phyloP scores from a whole-genome alignment of 805 yeast species.

The Lipomyces yamanashiensis region DNA sequence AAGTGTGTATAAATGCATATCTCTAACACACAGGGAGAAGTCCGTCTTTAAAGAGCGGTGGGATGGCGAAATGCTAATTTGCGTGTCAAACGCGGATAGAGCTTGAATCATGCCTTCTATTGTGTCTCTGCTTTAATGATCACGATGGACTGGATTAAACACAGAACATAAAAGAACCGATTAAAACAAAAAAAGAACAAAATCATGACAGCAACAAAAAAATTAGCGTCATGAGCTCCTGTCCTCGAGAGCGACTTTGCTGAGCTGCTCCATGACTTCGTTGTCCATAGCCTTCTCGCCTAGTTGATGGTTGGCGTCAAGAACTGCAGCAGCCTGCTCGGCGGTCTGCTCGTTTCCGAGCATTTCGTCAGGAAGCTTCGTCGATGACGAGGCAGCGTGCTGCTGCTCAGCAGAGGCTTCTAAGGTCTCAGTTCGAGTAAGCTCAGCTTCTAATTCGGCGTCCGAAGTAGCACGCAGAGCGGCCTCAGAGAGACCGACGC shows the following conservation, averaged over 20 bases:
- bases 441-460: constrained; percentile 25
- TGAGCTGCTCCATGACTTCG: constrained; percentile 24
- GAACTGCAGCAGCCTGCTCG: constrained; percentile 21
- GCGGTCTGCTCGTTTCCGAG: constrained; percentile 21
- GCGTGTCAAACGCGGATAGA: constrained; percentile 4
- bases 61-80: background rate
- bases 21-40: too few relatives aligned
- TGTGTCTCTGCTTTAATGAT: too few relatives aligned
- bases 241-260: constrained; percentile 30
- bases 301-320: constrained; percentile 20
- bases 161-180: background rate
- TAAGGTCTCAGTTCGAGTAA: constrained; percentile 12
- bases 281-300: constrained; percentile 30
- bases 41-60: too few relatives aligned
- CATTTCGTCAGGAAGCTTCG: constrained; percentile 24
- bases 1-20: background rate
- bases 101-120: background rate
- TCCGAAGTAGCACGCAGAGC: constrained; percentile 64
- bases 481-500: constrained; percentile 78
- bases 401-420: constrained; percentile 20
- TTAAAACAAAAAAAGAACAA: background rate
- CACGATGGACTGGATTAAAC: background rate
- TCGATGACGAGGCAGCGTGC: constrained; percentile 13
- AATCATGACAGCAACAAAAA: background rate
- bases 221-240: constrained; percentile 11